A percentile compares a stretch with the other conserved stretches of the same genome.
phyloP scores from a whole-genome alignment of 306 rosid genomes.

The Macrotyloma uniflorum region DNA sequence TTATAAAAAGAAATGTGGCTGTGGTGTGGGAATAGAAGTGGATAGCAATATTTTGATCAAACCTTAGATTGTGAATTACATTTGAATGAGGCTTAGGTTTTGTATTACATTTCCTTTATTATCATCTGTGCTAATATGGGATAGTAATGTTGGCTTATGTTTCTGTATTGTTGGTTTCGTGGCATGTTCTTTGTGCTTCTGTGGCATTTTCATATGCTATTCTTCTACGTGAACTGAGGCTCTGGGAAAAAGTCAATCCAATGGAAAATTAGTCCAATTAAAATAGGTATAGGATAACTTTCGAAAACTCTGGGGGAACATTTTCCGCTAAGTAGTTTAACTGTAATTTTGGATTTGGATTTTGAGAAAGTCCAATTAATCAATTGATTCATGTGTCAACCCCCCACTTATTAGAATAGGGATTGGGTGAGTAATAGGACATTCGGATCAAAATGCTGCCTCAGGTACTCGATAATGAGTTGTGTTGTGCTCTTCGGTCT shows the following conservation, averaged over 20 bases:
- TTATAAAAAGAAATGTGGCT: neutral
- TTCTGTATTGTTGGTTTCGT: neutral
- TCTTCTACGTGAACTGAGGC: neutral
- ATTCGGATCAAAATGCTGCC: neutral
- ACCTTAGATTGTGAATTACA: neutral
- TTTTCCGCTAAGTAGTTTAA: neutral
- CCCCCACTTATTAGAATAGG: neutral
- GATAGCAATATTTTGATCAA: neutral
- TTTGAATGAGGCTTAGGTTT: constrained; percentile 5
- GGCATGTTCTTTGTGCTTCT: constrained; percentile 18
- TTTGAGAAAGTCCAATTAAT: neutral
- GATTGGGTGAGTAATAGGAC: neutral
- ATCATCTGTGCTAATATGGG: neutral
- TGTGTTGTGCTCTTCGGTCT: neutral
- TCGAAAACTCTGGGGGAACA: neutral
- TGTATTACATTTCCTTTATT: neutral
- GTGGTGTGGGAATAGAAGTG: neutral
- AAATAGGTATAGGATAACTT: neutral
- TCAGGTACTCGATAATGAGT: neutral
- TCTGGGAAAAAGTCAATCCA: neutral
- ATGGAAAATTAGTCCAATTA: neutral
- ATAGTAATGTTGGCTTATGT: neutral
- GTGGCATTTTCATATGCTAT: neutral
- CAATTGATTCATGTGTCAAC: constrained; percentile 5
- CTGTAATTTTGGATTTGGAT: neutral